phyloP scores from a whole-genome alignment of 1,284 basidiomycete genomes.

The Microbotryum saponariae region DNA sequence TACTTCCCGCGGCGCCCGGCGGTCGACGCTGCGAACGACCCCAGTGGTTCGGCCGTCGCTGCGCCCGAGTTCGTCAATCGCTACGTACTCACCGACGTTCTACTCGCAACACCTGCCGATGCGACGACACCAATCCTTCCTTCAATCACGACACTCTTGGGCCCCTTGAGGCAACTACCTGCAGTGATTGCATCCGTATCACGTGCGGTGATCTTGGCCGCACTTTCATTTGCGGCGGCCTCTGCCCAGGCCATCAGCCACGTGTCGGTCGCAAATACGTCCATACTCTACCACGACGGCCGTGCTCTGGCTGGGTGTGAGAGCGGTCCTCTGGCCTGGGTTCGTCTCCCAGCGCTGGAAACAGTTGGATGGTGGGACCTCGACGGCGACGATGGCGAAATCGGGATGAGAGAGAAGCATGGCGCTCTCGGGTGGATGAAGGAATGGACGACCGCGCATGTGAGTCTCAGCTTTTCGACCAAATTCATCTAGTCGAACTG shows the following conservation, averaged over 20 bases:
- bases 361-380: constrained; percentile 44
- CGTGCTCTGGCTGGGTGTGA: constrained; percentile 48
- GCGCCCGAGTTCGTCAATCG: constrained; percentile 41
- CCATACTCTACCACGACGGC: constrained; percentile 44
- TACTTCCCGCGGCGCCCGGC: constrained; percentile 39
- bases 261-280: constrained; percentile 47
- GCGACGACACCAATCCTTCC: constrained; percentile 43
- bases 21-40: constrained; percentile 9
- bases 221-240: constrained; percentile 39
- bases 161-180: constrained; percentile 42
- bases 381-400: constrained; percentile 32
- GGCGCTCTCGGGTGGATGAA: constrained; percentile 37
- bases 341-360: constrained; percentile 46
- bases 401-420: constrained; percentile 31
- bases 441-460: constrained; percentile 48
- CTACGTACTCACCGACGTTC: constrained; percentile 42
- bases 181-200: constrained; percentile 43
- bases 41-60: background rate
- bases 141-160: constrained; percentile 47
- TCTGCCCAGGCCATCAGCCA: constrained; percentile 37
- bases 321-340: constrained; percentile 45
- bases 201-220: constrained; percentile 40
- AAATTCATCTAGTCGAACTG: too few species aligned
- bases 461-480: constrained; percentile 1
- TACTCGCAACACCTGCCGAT: constrained; percentile 37